Conservation (phyloP, 1,139 yeast species). For the Pichia sp. region DNA sequence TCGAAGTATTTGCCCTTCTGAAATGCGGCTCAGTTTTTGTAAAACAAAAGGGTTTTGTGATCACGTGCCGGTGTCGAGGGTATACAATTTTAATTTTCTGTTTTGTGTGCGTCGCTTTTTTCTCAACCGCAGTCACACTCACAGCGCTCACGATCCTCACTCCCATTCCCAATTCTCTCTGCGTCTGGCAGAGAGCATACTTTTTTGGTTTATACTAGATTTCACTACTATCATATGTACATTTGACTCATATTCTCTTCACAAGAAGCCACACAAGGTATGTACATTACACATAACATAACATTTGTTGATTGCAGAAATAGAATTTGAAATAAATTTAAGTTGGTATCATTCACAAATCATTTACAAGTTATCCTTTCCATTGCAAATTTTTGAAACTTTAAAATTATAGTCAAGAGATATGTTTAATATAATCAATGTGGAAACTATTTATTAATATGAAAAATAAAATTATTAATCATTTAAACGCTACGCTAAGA, state of each 20-base stretch:
- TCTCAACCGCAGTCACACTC: not conserved
- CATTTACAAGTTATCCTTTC: not conserved
- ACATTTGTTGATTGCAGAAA: not conserved
- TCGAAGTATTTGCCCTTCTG: not conserved
- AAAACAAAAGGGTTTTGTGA: not conserved
- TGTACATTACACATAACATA: not conserved
- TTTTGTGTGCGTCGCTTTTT: not conserved
- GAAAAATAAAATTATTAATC: too few relatives aligned
- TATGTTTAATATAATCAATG: not conserved
- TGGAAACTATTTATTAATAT: not conserved
- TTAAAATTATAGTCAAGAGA: not conserved
- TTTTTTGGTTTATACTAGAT: not conserved
- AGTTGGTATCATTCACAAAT: not conserved
- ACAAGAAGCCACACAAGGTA: slow-evolving; percentile 3
- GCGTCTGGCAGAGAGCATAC: not conserved
- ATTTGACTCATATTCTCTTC: not conserved
- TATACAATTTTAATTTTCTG: not conserved
- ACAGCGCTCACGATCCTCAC: not conserved
- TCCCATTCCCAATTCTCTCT: not conserved
- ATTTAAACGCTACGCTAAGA: too few relatives aligned
- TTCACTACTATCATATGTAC: not conserved
- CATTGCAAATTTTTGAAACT: not conserved
- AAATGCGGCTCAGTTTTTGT: not conserved
- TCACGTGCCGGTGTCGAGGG: not conserved
- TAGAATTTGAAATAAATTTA: not conserved